These are phyloP conservation scores for Psilocybe subaeruginosa DNA, from an alignment of 768 basidiomycete species.

Conservation along the genomic window DNA sequence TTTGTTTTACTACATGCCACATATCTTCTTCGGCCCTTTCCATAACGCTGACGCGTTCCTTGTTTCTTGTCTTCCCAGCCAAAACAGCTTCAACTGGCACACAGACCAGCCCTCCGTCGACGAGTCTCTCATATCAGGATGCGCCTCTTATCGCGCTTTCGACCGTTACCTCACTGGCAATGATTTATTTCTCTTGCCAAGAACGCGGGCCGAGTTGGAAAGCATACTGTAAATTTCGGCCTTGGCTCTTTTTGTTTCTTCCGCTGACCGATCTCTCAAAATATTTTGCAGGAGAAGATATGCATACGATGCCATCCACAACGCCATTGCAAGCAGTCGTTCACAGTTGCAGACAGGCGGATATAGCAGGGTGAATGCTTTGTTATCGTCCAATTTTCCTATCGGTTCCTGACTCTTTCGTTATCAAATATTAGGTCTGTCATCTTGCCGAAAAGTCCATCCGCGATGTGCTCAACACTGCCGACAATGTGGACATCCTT, in stretches of 20 bases:
- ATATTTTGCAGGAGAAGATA: constrained; percentile 61
- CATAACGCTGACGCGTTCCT: constrained; percentile 17
- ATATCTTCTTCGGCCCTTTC: background rate
- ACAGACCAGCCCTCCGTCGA: constrained; percentile 68
- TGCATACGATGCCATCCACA: constrained; percentile 81
- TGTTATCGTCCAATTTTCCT: background rate
- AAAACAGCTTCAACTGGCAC: constrained; percentile 73
- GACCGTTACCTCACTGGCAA: constrained; percentile 72
- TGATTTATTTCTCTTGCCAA: constrained; percentile 73
- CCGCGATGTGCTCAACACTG: constrained; percentile 65
- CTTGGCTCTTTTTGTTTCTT: constrained; percentile 6
- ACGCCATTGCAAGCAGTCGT: constrained; percentile 72
- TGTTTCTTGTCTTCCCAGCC: constrained; percentile 39
- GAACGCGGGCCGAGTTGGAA: constrained; percentile 67
- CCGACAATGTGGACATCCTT: constrained; percentile 66
- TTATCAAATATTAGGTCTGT: constrained; percentile 52
- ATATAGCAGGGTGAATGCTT: constrained; percentile 45
- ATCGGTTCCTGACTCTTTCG: background rate
- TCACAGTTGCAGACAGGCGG: constrained; percentile 60
- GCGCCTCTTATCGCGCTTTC: constrained; percentile 82
- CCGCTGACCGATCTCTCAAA: constrained; percentile 5
- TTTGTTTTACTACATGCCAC: constrained; percentile 3
- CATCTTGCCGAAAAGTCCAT: constrained; percentile 75
- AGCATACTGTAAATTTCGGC: constrained; percentile 61
- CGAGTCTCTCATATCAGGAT: constrained; percentile 75